A percentile compares a stretch with the other conserved stretches of the same genome.
These are phyloP conservation scores for Syzygium malaccense DNA, from an alignment of 441 rosid genomes.

Conservation along the genomic window DNA sequence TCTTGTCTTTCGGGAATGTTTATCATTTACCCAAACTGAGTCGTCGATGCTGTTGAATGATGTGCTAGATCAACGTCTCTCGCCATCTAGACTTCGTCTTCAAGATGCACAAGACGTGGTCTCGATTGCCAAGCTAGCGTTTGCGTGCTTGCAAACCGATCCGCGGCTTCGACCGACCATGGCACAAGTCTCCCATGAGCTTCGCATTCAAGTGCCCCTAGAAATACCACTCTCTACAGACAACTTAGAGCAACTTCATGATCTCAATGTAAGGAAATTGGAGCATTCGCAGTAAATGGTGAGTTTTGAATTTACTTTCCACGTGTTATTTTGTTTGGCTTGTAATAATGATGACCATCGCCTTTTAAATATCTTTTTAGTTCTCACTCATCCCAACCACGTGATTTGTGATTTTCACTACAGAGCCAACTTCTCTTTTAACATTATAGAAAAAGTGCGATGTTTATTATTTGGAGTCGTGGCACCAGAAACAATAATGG, in stretches of 20 bases:
- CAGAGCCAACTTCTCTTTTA: background rate
- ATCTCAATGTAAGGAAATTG: background rate
- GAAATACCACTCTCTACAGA: background rate
- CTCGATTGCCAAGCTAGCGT: background rate
- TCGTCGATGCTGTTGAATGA: background rate
- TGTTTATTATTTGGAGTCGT: background rate
- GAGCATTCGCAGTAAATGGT: background rate
- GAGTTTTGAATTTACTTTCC: background rate
- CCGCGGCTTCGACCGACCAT: background rate
- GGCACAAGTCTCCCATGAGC: background rate
- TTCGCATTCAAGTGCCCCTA: background rate
- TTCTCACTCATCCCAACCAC: background rate
- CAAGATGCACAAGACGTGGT: background rate
- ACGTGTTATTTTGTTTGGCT: background rate
- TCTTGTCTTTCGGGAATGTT: background rate
- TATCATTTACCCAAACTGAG: background rate
- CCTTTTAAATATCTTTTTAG: background rate
- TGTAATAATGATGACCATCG: background rate
- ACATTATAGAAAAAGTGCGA: background rate
- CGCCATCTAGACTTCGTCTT: background rate
- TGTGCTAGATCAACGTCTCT: background rate
- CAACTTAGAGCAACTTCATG: background rate
- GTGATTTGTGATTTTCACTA: background rate
- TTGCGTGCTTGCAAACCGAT: background rate
- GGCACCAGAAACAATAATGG: background rate